Conservation (phyloP, 2,329 filamentous ascomycete genomes). For the Knufia petricola region DNA sequence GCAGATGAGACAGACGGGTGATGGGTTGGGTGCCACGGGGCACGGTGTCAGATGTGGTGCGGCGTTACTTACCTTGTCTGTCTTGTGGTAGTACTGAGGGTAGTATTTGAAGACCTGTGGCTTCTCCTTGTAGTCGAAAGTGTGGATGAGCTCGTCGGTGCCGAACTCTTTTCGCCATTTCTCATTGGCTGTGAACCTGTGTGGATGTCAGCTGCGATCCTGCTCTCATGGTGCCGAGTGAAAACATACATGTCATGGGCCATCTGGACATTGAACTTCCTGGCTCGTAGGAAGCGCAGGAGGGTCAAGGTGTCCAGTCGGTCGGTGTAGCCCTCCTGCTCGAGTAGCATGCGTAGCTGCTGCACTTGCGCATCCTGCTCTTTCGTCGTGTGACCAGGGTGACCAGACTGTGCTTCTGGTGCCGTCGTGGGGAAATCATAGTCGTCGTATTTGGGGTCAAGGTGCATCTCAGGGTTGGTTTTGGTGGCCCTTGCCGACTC, state of each 20-base stretch:
- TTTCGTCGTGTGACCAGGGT: constrained; percentile 76
- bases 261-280: constrained; percentile 83
- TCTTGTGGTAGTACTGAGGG: constrained; percentile 97
- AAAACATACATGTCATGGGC: constrained; percentile 74
- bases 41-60: neutral
- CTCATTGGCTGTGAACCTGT: constrained; percentile 82
- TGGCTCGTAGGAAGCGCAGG: constrained; percentile 79
- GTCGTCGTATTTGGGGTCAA: constrained; percentile 88
- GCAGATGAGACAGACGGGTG: too few species aligned
- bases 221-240: constrained; percentile 16
- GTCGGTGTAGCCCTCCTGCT: constrained; percentile 70
- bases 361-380: constrained; percentile 82
- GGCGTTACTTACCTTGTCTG: constrained; percentile 42
- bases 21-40: neutral
- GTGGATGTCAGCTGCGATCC: constrained; percentile 17
- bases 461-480: constrained; percentile 35
- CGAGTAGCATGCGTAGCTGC: constrained; percentile 76
- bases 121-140: constrained; percentile 83
- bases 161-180: constrained; percentile 82
- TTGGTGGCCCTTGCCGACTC: constrained; percentile 16
- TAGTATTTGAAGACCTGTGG: constrained; percentile 79
- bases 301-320: constrained; percentile 86
- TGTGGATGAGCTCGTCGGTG: constrained; percentile 69
- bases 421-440: constrained; percentile 85
- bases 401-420: constrained; percentile 60